phyloP scores from a whole-genome alignment of 164 flowering plant genomes.

The Vitis labrusca region DNA sequence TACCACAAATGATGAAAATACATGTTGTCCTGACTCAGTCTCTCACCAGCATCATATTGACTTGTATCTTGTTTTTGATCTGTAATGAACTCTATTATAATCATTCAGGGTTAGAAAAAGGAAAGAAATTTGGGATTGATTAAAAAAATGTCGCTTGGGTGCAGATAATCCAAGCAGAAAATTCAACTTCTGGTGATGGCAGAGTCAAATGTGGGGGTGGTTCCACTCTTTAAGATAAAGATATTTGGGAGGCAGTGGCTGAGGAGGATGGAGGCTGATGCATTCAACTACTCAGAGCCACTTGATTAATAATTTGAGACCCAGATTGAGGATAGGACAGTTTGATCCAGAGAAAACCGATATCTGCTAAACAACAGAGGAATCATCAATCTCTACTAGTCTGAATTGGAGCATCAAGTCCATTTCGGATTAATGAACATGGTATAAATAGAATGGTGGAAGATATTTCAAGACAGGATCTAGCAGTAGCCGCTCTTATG shows the following conservation, averaged over 20 bases:
- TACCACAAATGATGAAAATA: neutral
- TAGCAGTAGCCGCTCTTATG: neutral
- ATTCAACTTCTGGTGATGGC: neutral
- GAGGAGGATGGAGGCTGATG: too few species aligned
- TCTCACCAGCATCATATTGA: too few species aligned
- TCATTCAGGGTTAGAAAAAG: neutral
- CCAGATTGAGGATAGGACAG: too few species aligned
- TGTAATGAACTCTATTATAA: too few species aligned
- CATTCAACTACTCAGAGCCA: too few species aligned
- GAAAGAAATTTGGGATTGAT: neutral
- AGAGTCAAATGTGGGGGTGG: neutral
- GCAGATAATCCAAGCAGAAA: neutral
- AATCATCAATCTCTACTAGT: neutral
- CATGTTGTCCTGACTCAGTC: neutral
- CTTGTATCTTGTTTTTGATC: too few species aligned
- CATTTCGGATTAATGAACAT: too few species aligned
- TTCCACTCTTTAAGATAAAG: neutral
- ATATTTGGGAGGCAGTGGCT: neutral
- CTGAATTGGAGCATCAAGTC: too few species aligned
- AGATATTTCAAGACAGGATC: too few species aligned
- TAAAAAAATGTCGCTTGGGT: neutral
- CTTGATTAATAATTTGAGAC: too few species aligned
- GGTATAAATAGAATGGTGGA: too few species aligned
- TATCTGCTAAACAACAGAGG: neutral
- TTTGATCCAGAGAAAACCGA: too few species aligned